A percentile compares a stretch with the other conserved stretches of the same genome.
These are phyloP conservation scores for Phaeoacremonium minimum DNA, from an alignment of 2,329 filamentous ascomycete genomes.

Conservation along the genomic window DNA sequence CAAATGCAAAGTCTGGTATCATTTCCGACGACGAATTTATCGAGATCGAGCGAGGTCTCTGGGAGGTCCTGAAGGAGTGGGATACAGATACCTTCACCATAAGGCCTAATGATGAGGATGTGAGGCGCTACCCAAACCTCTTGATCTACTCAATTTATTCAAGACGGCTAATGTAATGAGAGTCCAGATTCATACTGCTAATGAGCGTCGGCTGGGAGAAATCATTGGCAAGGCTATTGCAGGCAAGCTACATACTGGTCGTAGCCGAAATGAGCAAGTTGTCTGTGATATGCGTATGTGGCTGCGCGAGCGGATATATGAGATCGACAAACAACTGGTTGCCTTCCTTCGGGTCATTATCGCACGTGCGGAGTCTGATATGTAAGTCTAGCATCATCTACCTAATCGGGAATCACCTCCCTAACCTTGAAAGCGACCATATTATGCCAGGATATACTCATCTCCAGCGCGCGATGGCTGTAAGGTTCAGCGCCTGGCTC, in stretches of 20 bases:
- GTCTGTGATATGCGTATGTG: slow-evolving; percentile 87
- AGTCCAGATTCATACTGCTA: slow-evolving; percentile 59
- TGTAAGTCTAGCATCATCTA: slow-evolving; percentile 25
- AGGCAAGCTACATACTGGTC: slow-evolving; percentile 67
- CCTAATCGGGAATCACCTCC: neutral
- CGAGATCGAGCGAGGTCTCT: slow-evolving; percentile 60
- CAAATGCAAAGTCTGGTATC: slow-evolving; percentile 61
- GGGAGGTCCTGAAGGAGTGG: slow-evolving; percentile 22
- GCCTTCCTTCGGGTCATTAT: slow-evolving; percentile 67
- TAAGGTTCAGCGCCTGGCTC: slow-evolving; percentile 79
- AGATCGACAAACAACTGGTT: slow-evolving; percentile 65
- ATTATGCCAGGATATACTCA: slow-evolving; percentile 93
- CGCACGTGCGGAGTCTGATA: slow-evolving; percentile 66
- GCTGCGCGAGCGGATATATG: slow-evolving; percentile 69
- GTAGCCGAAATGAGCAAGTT: slow-evolving; percentile 87
- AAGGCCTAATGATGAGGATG: slow-evolving; percentile 19
- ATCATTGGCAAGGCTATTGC: slow-evolving; percentile 65
- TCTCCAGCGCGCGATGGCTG: slow-evolving; percentile 74
- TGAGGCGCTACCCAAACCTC: too few relatives aligned
- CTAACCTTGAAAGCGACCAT: slow-evolving; percentile 37
- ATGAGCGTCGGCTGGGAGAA: slow-evolving; percentile 71
- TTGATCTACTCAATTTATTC: slow-evolving; percentile 8
- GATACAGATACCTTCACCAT: slow-evolving; percentile 1
- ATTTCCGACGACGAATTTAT: slow-evolving; percentile 60
- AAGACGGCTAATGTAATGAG: slow-evolving; percentile 28